Evolutionary conservation across 2,329 filamentous ascomycete genomes (phyloP), one percentile per base, ranked within the genome.

Genomic region (Zelopaecilomyces penicillatus): DNA sequence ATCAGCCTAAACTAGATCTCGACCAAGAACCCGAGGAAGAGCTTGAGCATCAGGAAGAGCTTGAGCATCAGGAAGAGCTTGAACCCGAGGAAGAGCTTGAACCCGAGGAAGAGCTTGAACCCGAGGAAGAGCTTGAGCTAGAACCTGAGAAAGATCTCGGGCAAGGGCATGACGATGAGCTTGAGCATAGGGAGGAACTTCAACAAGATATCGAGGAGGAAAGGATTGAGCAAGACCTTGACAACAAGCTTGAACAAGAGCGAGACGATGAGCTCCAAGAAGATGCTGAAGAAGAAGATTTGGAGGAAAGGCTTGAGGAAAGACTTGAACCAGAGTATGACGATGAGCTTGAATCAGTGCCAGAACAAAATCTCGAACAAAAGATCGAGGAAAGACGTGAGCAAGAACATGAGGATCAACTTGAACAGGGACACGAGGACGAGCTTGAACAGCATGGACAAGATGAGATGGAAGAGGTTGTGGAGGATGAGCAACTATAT

Each of bases 401-500:
- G 36, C 10, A n/a, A 26, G 36, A 38, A 28, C 19, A 8, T 11
- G 39, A 32, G n/a, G 29, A n/a, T 31, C 29, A 41, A 32, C 7
- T 31, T 9, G 49, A 41, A 3, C 8, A 49, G 4, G 43, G 47
- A 36, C 30, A 43, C 5, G 48, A 50, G 7, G 33, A 37, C 12
- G 39, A 42, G 5, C 10, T 32, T 34, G 42, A 35, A n/a, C 12
- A 39, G 9, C 9, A 9, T 29, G 30, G 27, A 11, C 27, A 39
- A 11, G 37, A 39, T 29, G 26, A 39, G 7, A 30, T 39, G 12
- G 52, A 11, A 52, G 52, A 53, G 31, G 42, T 50, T 29, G 44
- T 36, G 10, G 28, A 39, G 11, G 28, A 50, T 32, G 48, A 61
- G 27, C 48, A 51, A 32, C 28, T 45, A 4, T 39, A 50, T 4